Percentiles rank a stretch among this genome's conserved stretches.
phyloP scores from a whole-genome alignment of 2,329 filamentous ascomycete species.

The Fusarium hainanense region DNA sequence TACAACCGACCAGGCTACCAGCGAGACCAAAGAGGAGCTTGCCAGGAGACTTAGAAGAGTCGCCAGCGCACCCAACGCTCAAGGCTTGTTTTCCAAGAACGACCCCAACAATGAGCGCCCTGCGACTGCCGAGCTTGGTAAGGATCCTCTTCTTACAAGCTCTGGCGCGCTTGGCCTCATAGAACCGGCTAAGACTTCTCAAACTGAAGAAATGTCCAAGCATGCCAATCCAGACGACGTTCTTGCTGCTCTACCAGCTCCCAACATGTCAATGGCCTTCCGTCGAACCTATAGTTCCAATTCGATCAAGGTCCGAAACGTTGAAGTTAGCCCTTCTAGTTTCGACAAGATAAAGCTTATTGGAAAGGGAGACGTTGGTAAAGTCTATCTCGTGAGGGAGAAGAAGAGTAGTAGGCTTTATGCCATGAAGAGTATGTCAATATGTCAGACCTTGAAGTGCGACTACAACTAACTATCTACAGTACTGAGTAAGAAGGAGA shows the following conservation, averaged over 20 bases:
- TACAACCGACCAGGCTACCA: conserved; percentile 72
- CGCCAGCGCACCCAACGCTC: conserved; percentile 95
- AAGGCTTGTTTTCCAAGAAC: conserved; percentile 80
- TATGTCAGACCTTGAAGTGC: not conserved
- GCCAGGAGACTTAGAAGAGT: conserved; percentile 93
- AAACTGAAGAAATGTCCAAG: conserved; percentile 49
- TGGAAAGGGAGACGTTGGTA: conserved; percentile 97
- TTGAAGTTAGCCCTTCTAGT: conserved; percentile 93
- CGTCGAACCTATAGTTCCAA: conserved; percentile 98
- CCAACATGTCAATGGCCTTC: conserved; percentile 79
- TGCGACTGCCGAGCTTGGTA: conserved; percentile 85
- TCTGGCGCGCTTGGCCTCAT: conserved; percentile 55
- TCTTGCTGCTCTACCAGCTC: conserved; percentile 72
- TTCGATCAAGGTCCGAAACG: conserved; percentile 97
- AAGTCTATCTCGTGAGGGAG: conserved; percentile 96
- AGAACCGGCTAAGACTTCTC: conserved; percentile 44
- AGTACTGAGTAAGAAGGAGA: conserved; percentile 99
- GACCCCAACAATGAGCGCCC: conserved; percentile 73
- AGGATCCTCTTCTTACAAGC: conserved; percentile 75
- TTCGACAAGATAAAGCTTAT: conserved; percentile 99
- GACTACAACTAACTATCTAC: conserved; percentile 51
- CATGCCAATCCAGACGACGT: conserved; percentile 60
- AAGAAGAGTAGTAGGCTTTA: conserved; percentile 97
- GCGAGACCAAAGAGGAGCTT: conserved; percentile 90
- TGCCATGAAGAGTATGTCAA: conserved; percentile 90